These are phyloP conservation scores for Fraxinus sp. DNA, from an alignment of 305 asterid species.

Conservation along the genomic window DNA sequence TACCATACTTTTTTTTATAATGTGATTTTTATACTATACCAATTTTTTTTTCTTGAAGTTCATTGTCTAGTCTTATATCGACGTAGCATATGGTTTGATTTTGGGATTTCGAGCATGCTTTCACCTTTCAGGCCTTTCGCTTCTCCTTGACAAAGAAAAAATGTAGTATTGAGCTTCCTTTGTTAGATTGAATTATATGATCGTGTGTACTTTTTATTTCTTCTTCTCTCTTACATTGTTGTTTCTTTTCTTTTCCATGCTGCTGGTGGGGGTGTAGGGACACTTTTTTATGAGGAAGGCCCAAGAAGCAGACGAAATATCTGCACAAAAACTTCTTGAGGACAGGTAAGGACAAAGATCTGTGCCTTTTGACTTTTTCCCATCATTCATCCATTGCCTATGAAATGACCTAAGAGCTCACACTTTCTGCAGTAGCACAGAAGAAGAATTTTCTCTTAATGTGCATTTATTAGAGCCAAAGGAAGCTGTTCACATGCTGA, in stretches of 20 bases:
- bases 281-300: conserved; percentile 68
- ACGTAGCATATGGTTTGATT: not conserved
- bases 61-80: not conserved
- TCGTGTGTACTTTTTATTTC: conserved; percentile 1
- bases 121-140: not conserved
- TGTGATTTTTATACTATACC: not conserved
- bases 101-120: not conserved
- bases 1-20: not conserved
- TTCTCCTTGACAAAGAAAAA: not conserved
- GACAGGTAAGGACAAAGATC: conserved; percentile 47
- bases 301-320: conserved; percentile 69
- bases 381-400: conserved; percentile 19
- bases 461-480: conserved; percentile 54
- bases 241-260: not conserved
- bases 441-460: conserved; percentile 49
- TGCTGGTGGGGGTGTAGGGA: conserved; percentile 49
- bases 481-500: conserved; percentile 55
- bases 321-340: conserved; percentile 51
- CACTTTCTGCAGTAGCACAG: conserved; percentile 47
- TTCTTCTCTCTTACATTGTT: conserved; percentile 10
- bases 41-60: not conserved
- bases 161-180: not conserved
- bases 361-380: conserved; percentile 14
- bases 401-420: conserved; percentile 13
- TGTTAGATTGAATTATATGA: conserved; percentile 4